Base-by-base conservation (phyloP, 2,329 filamentous ascomycete species). In the Colletotrichum echinochloae region DNA sequence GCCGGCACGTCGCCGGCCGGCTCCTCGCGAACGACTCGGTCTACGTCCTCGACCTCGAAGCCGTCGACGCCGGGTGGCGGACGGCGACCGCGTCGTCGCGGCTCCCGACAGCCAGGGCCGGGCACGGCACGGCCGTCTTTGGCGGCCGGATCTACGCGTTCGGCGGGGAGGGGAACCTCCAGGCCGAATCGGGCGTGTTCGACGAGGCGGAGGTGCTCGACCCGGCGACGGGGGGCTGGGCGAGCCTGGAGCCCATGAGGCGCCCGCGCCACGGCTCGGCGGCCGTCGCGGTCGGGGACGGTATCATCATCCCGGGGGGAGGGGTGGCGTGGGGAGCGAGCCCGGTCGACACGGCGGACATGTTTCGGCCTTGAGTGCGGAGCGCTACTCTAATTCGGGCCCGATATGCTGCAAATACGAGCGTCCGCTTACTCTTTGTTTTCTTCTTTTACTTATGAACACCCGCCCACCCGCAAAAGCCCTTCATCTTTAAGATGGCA, bases 301-400 rank as follows among this genome's bases (percentile, higher is more conserved):
- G 60, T 2, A 73, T 81, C 1, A 80, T 79, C 64, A 74, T 81
- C 37, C 80, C 80, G 1, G 80, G 80, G 5, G 80, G 80, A 37
- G 35, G 20, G 20, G 23, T 39, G 14, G 16, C 23, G 6, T 60
- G 26, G 39, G 26, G 57, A 18, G 30, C 18, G 5, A 48, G 23
- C 9, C 16, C 57, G n/a, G 57, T 60, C n/a, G 26, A 57, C n/a
- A 37, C 20, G 16, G 20, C 23, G 39, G 39, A 60, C 30, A 18
- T 30, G 23, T 46, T 33, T 23, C 26, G 26, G 8, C 26, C 57
- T 23, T 20, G 54, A 16, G 11, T 4, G 35, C 16, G n/a, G 16
- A 39, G 14, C n/a, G n/a, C 37, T 39, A 39, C 37, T 16, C 16
- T 14, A 9, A 8, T 23, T 26, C 12, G 26, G n/a, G 33, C 7